Evolutionary conservation across 176 grass and related monocot genomes (phyloP), one percentile per base, ranked within the genome.

Genomic region (Poa pratensis): DNA sequence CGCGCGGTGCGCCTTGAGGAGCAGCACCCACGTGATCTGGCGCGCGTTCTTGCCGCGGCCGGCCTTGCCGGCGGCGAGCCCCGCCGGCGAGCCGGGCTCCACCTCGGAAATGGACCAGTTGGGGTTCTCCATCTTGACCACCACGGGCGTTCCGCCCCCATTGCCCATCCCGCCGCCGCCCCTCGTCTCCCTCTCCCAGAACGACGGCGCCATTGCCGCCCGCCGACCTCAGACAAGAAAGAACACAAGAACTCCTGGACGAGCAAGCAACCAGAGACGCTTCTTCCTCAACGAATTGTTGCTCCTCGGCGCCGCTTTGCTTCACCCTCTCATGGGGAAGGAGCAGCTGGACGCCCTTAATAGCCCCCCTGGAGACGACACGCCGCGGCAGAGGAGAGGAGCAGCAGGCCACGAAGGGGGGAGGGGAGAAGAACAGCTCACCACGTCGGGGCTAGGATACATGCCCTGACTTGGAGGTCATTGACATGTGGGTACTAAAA

Each of bases 51-150:
- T 97, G 27, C 91, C 91, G 1, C 90, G 52, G 16, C 80, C 87
- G 7, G 67, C 86, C 76, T 94, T 92, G 42, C 82, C 89, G 30
- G 59, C 30, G 24, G 72, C 72, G 14, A 49, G 45, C 46, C 61
- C 75, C 9, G 64, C 80, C 37, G 80, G 79, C 10, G 67, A 81
- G 13, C 46, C 65, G 61, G 85, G 66, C 77, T 54, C 20, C 83
- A 22, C 32, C 27, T 55, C 77, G 35, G 92, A 88, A 59, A 97
- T 88, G 13, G 87, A 94, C 91, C 92, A 94, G 82, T 90, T 97
- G 10, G 92, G 94, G 42, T 94, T 97, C 89, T 94, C 92, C 92
- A 94, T 97, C 90, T 89, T 94, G 12, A 94, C 89, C 54, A 97
- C 80, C 54, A 97, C 89, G 13, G 91, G 87, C 55, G 84, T 88